phyloP scores from a whole-genome alignment of 352 stramenopile species.

The Globisporangium parvum region DNA sequence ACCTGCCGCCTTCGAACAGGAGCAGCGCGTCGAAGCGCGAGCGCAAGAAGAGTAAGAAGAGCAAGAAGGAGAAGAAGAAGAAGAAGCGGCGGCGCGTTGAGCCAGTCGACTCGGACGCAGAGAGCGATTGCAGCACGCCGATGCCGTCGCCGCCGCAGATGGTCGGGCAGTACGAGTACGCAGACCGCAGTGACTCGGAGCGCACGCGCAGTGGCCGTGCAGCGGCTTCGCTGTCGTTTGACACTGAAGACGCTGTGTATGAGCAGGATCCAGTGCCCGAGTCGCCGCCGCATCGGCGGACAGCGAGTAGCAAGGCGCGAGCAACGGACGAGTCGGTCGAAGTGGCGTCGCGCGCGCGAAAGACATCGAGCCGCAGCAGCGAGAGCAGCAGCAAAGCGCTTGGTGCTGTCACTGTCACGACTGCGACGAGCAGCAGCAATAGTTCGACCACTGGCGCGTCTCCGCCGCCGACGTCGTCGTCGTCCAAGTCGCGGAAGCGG shows the following conservation, averaged over 20 bases:
- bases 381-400: background rate
- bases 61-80: slow-evolving; percentile 55
- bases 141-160: slow-evolving; percentile 42
- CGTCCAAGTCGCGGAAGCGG: slow-evolving; percentile 26
- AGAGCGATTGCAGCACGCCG: slow-evolving; percentile 34
- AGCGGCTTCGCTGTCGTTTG: slow-evolving; percentile 8
- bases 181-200: slow-evolving; percentile 13
- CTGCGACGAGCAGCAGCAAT: no score
- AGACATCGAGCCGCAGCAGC: slow-evolving; percentile 2
- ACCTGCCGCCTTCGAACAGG: background rate
- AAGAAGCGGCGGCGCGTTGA: slow-evolving; percentile 30
- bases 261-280: background rate
- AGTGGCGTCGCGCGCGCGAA: slow-evolving; percentile 5
- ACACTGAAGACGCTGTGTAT: slow-evolving; percentile 1
- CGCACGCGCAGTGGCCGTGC: background rate
- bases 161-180: slow-evolving; percentile 35
- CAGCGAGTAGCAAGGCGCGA: background rate
- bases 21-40: slow-evolving; percentile 6
- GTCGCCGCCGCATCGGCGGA: background rate
- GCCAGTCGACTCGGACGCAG: slow-evolving; percentile 29
- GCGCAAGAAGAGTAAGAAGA: slow-evolving; percentile 40
- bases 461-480: background rate
- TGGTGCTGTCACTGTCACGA: no score
- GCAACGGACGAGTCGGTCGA: background rate
- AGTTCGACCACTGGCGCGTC: background rate